Conservation (phyloP, 495 filamentous ascomycete genomes). For the Trichoderma virens region DNA sequence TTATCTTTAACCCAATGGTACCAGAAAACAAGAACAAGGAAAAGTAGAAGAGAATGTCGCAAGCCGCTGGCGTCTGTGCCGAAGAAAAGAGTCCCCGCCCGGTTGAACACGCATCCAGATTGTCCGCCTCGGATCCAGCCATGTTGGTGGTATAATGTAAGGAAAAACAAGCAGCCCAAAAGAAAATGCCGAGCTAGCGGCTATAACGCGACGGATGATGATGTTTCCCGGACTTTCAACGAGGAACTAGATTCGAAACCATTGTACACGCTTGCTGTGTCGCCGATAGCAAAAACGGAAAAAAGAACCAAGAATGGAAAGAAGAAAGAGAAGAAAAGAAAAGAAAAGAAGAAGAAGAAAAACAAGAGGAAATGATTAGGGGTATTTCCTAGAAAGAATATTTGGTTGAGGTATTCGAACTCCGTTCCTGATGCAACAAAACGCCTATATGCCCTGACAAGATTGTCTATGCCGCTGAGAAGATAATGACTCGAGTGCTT, state of each 20-base stretch:
- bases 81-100: constrained; percentile 7
- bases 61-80: constrained; percentile 9
- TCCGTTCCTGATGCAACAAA: constrained; percentile 12
- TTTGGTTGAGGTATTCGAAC: constrained; percentile 11
- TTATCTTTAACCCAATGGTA: constrained; percentile 12
- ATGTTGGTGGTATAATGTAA: constrained; percentile 6
- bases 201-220: background rate
- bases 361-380: constrained; percentile 8
- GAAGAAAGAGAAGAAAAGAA: background rate
- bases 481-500: background rate
- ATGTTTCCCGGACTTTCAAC: constrained; percentile 1
- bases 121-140: constrained; percentile 8
- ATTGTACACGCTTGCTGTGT: constrained; percentile 11
- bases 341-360: background rate
- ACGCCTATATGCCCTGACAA: constrained; percentile 10
- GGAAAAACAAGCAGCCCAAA: constrained; percentile 1
- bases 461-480: constrained; percentile 12
- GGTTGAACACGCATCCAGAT: constrained; percentile 2
- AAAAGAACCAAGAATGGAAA: background rate
- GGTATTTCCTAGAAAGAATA: constrained; percentile 6
- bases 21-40: background rate
- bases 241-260: constrained; percentile 6
- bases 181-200: constrained; percentile 11
- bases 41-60: constrained; percentile 10
- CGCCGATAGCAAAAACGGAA: background rate